Conservation (phyloP, 148 eudicot genomes). For the Rhododendron griersonianum region DNA sequence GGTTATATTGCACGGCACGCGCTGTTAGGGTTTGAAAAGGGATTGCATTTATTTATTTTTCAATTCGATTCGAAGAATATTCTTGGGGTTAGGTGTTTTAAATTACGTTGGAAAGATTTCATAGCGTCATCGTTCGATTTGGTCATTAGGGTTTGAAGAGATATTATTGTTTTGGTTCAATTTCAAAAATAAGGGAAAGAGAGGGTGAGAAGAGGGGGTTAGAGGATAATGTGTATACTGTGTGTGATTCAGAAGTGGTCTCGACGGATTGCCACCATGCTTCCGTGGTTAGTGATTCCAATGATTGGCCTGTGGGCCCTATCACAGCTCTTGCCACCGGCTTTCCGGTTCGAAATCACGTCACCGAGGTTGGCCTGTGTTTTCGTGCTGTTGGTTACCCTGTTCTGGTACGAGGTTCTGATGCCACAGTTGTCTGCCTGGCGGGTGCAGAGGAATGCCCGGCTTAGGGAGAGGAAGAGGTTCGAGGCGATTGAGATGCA, state of each 20-base stretch:
- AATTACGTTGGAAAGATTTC: not conserved
- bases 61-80: not conserved
- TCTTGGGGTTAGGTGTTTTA: slow-evolving; percentile 21
- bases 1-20: slow-evolving; percentile 17
- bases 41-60: slow-evolving; percentile 8
- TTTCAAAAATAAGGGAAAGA: slow-evolving; percentile 18
- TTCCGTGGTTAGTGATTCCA: slow-evolving; percentile 98
- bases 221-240: slow-evolving; percentile 98
- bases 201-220: slow-evolving; percentile 27
- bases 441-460: slow-evolving; percentile 73
- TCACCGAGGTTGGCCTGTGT: slow-evolving; percentile 92
- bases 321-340: slow-evolving; percentile 90
- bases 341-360: slow-evolving; percentile 87
- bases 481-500: slow-evolving; percentile 84
- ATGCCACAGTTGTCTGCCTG: slow-evolving; percentile 93
- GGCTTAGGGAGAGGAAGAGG: slow-evolving; percentile 82
- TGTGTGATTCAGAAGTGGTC: slow-evolving; percentile 99
- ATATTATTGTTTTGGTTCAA: slow-evolving; percentile 1
- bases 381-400: slow-evolving; percentile 69
- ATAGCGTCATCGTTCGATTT: not conserved
- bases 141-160: slow-evolving; percentile 10
- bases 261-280: slow-evolving; percentile 95
- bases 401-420: slow-evolving; percentile 91
- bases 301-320: slow-evolving; percentile 90
- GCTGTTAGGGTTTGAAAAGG: slow-evolving; percentile 29